phyloP scores from a whole-genome alignment of 805 yeast species.

The Candida berthetii region DNA sequence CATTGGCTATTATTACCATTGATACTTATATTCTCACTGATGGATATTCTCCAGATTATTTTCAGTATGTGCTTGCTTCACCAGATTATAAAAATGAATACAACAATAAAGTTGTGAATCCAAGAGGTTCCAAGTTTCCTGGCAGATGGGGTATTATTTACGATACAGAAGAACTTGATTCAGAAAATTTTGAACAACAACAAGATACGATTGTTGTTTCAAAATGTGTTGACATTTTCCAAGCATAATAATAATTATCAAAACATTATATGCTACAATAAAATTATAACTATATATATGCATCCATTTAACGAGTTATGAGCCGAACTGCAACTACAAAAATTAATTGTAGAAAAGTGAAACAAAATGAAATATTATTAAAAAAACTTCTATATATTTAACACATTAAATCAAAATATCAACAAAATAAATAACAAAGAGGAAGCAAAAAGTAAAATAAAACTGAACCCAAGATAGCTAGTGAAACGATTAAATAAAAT shows the following conservation, averaged over 20 bases:
- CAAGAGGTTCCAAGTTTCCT: slow-evolving; percentile 20
- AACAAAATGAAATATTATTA: too few species aligned
- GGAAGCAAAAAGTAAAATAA: too few species aligned
- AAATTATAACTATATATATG: too few species aligned
- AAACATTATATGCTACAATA: too few species aligned
- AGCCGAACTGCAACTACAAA: too few species aligned
- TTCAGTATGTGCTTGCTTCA: slow-evolving; percentile 28
- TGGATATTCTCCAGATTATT: slow-evolving; percentile 35
- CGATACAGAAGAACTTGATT: slow-evolving; percentile 22
- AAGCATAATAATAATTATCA: slow-evolving; percentile 3
- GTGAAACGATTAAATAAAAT: too few species aligned
- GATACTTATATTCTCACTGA: slow-evolving; percentile 35
- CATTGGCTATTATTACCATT: slow-evolving; percentile 29
- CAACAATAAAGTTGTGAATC: slow-evolving; percentile 21
- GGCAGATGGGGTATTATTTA: slow-evolving; percentile 38
- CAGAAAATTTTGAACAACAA: slow-evolving; percentile 2
- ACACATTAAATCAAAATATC: too few species aligned
- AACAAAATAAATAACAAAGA: too few species aligned
- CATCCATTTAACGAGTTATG: too few species aligned
- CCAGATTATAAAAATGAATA: slow-evolving; percentile 27
- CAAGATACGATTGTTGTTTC: slow-evolving; percentile 5
- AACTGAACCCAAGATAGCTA: too few species aligned
- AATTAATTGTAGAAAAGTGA: too few species aligned
- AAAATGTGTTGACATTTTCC: slow-evolving; percentile 13
- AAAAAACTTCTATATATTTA: too few species aligned